A percentile compares a stretch with the other conserved stretches of the same genome.
These are phyloP conservation scores for Ophiocordyceps australis DNA, from an alignment of 2,329 filamentous ascomycete species.

Conservation along the genomic window DNA sequence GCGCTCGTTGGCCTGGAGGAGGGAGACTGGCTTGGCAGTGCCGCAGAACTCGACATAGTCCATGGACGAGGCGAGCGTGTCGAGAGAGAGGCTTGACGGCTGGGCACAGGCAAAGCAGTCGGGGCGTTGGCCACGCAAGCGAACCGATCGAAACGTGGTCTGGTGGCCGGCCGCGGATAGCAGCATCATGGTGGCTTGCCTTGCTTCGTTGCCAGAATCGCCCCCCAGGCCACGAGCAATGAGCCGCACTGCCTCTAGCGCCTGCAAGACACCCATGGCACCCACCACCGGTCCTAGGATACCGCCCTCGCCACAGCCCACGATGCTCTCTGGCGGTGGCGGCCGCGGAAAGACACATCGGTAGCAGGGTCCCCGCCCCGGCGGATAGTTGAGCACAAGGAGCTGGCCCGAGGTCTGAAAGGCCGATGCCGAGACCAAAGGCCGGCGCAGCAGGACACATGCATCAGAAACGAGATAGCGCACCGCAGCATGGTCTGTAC, in stretches of 20 bases:
- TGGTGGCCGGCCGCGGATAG: slow-evolving; percentile 24
- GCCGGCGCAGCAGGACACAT: slow-evolving; percentile 61
- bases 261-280: slow-evolving; percentile 82
- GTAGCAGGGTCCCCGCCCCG: slow-evolving; percentile 69
- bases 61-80: slow-evolving; percentile 42
- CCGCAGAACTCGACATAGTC: slow-evolving; percentile 86
- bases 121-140: slow-evolving; percentile 48
- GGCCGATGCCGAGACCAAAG: slow-evolving; percentile 78
- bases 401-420: slow-evolving; percentile 80
- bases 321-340: slow-evolving; percentile 64
- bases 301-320: slow-evolving; percentile 82
- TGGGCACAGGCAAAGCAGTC: slow-evolving; percentile 65
- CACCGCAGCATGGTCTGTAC: slow-evolving; percentile 81
- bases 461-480: slow-evolving; percentile 87
- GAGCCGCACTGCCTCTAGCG: slow-evolving; percentile 76
- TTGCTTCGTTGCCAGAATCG: slow-evolving; percentile 4
- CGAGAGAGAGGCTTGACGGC: slow-evolving; percentile 35
- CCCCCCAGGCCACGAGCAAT: slow-evolving; percentile 26
- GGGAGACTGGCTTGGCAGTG: slow-evolving; percentile 28
- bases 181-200: slow-evolving; percentile 20
- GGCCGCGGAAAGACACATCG: slow-evolving; percentile 82
- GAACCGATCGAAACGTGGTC: slow-evolving; percentile 50
- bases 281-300: slow-evolving; percentile 88
- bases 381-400: slow-evolving; percentile 71
- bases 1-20: slow-evolving; percentile 46